Conservation (phyloP, 2,329 filamentous ascomycete species). For the Fusarium nematophilum region DNA sequence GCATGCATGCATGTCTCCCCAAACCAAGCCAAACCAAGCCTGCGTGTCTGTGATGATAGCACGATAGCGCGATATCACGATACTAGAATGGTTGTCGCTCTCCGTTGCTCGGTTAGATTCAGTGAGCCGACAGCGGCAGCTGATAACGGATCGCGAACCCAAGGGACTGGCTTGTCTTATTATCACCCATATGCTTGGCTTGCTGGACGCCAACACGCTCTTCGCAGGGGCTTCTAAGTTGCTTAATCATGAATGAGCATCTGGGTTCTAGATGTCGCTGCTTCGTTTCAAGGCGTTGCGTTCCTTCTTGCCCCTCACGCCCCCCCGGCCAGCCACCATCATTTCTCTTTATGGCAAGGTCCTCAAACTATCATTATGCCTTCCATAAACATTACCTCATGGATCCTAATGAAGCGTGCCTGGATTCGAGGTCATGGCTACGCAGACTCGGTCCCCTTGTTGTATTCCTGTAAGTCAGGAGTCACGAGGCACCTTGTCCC, state of each 20-base stretch:
- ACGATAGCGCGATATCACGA: conserved; percentile 14
- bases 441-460: too few relatives aligned
- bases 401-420: too few relatives aligned
- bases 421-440: not conserved
- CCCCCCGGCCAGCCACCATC: not conserved
- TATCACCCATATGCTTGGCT: too few relatives aligned
- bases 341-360: not conserved
- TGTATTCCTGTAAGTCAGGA: too few relatives aligned
- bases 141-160: too few relatives aligned
- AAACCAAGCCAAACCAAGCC: conserved; percentile 26
- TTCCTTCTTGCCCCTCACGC: not conserved
- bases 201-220: too few relatives aligned
- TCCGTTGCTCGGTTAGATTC: not conserved
- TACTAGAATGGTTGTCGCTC: not conserved
- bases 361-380: not conserved
- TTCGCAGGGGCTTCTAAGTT: too few relatives aligned
- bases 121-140: too few relatives aligned
- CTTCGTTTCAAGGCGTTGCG: not conserved
- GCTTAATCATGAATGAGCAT: not conserved
- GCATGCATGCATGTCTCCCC: conserved; percentile 22
- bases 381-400: not conserved
- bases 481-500: conserved; percentile 7
- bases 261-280: not conserved
- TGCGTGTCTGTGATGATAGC: conserved; percentile 14
- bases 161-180: too few relatives aligned